A percentile compares a stretch with the other conserved stretches of the same genome.
Conservation (phyloP, 345 rosid genomes). For the Adansonia digitata region DNA sequence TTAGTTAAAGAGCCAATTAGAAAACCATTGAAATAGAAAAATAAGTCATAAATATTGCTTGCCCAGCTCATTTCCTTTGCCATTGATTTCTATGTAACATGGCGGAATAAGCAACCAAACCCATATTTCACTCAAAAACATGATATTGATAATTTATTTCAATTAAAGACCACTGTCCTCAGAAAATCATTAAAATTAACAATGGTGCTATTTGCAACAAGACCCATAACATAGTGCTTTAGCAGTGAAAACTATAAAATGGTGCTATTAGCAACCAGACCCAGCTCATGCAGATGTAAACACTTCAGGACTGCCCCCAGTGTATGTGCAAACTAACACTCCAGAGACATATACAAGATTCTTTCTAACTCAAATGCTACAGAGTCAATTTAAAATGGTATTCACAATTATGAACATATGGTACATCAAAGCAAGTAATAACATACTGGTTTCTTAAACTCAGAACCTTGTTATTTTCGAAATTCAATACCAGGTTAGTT, state of each 20-base stretch:
- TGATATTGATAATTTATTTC: not conserved
- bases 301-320: not conserved
- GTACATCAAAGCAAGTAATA: not conserved
- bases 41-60: too few species aligned
- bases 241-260: too few species aligned
- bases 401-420: not conserved
- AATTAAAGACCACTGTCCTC: not conserved
- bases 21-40: too few species aligned
- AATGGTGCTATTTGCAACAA: too few species aligned
- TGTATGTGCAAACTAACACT: not conserved
- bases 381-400: not conserved
- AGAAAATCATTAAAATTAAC: not conserved
- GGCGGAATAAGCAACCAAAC: too few species aligned
- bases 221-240: too few species aligned
- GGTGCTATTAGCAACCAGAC: not conserved
- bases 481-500: slow-evolving; percentile 12
- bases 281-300: not conserved
- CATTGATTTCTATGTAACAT: too few species aligned
- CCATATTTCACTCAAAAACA: not conserved
- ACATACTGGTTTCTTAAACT: not conserved
- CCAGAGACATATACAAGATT: not conserved
- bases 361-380: not conserved
- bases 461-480: not conserved
- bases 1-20: too few species aligned
- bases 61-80: too few species aligned